A percentile compares a stretch with the other conserved stretches of the same genome.
Evolutionary conservation across 2,329 filamentous ascomycete species (phyloP).

Genomic region (Fusarium anthophilum): DNA sequence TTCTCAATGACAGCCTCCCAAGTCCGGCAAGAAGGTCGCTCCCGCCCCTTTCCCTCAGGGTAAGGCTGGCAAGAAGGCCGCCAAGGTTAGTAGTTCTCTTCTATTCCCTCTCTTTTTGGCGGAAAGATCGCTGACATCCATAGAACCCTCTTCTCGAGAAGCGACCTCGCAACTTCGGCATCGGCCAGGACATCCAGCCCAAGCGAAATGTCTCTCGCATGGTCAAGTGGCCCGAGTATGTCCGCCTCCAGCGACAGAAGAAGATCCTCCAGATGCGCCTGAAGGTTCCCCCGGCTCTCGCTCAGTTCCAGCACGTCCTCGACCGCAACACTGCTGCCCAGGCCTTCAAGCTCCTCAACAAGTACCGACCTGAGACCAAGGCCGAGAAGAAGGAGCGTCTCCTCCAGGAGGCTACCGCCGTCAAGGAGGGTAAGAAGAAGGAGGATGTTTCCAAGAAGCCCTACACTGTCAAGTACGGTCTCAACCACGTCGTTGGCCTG

Average conservation of each 20-base stretch:
- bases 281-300: conserved; percentile 96
- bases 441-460: conserved; percentile 99
- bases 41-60: conserved; percentile 95
- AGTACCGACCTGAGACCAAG: conserved; percentile 99
- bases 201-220: conserved; percentile 95
- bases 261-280: conserved; percentile 98
- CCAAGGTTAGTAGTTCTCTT: conserved; percentile 78
- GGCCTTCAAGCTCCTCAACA: conserved; percentile 99
- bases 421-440: conserved; percentile 99
- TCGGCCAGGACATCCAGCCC: conserved; percentile 98
- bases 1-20: conserved; percentile 99
- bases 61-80: conserved; percentile 95
- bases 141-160: conserved; percentile 99
- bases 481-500: conserved; percentile 98
- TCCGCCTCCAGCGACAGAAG: conserved; percentile 92
- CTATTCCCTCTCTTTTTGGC: not conserved
- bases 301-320: conserved; percentile 97
- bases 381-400: conserved; percentile 99
- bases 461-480: conserved; percentile 98
- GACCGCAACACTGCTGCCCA: conserved; percentile 97
- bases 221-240: conserved; percentile 99
- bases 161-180: conserved; percentile 95
- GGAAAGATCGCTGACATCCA: not conserved
- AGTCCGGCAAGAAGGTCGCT: conserved; percentile 97
- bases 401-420: conserved; percentile 95